Base-by-base conservation (phyloP, 2,329 filamentous ascomycete genomes). In the Aspergillus terreus region DNA sequence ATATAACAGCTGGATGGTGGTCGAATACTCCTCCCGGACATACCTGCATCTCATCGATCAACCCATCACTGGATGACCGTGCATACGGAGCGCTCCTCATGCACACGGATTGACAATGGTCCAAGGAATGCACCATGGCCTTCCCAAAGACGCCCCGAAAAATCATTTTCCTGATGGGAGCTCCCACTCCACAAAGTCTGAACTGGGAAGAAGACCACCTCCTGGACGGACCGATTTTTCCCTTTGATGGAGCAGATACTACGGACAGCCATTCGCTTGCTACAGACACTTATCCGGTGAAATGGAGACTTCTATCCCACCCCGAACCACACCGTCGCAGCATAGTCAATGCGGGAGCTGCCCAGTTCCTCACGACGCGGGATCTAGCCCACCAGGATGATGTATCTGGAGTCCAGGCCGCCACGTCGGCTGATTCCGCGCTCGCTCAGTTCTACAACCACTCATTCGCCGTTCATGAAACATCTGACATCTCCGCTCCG, bases 371-470 rank as follows among this genome's bases (percentile, higher is more conserved):
- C 10, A 65, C 63, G 5, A 63, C 63, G 5, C 53, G 59, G 41
- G 63, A 71, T 46, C 54, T 72, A 30, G 56, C 58, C 33, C 46
- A 52, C n/a, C 47, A 59, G 30, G 40, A 48, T 12, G 40, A 42
- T 23, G 11, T 21, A 42, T 42, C 19, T 14, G 45, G 47, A 4
- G 44, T 32, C 23, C 53, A 50, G 36, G 55, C 46, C 17, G 51
- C 55, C 6, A 36, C 47, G 14, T 43, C 46, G 5, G 60, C 64
- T 9, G 57, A 71, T 44, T 74, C 75, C 7, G 66, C 65, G 3
- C 69, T 85, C 3, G 80, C 82, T 3, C 79, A 85, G 51, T 95
- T 94, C 67, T 88, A 90, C 61, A 82, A 94, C 57, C 83, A 92
- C 62, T 94, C 90, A 0, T 79, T 95, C 45, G 81, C 84, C 2